Evolutionary conservation across 1,284 basidiomycete genomes (phyloP).

Genomic region (Trichosporon sp.): DNA sequence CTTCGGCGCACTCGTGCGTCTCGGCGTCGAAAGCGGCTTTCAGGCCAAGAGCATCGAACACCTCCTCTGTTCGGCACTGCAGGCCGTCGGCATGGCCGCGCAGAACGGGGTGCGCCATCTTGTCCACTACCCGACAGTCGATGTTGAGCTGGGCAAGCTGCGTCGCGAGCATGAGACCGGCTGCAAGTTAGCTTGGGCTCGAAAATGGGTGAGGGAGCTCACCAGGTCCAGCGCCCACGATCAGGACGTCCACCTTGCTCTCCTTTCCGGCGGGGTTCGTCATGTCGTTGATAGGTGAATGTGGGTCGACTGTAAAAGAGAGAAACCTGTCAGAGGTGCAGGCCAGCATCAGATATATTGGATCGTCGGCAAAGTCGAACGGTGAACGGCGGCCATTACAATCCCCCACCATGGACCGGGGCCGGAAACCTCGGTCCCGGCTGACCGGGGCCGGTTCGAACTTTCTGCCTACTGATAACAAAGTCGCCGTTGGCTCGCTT

Average conservation of each 20-base stretch:
- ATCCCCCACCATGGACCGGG: background rate
- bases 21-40: constrained; percentile 39
- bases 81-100: constrained; percentile 40
- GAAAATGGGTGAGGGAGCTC: background rate
- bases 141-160: constrained; percentile 34
- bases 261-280: constrained; percentile 1
- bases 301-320: background rate
- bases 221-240: constrained; percentile 33
- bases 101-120: constrained; percentile 37
- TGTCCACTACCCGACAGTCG: constrained; percentile 41
- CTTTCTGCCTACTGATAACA: background rate
- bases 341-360: background rate
- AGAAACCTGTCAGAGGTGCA: background rate
- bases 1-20: constrained; percentile 40
- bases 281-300: background rate
- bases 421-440: background rate
- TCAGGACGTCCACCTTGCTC: constrained; percentile 30
- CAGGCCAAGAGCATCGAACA: constrained; percentile 43
- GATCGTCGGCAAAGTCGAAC: background rate
- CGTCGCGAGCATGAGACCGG: constrained; percentile 32
- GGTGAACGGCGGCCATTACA: background rate
- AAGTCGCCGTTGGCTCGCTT: background rate
- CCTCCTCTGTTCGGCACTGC: constrained; percentile 46
- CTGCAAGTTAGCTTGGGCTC: background rate
- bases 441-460: background rate